Evolutionary conservation across 805 yeast genomes (phyloP), one percentile per base, ranked within the genome.

Genomic region (Kluyveromyces wickerhamii): DNA sequence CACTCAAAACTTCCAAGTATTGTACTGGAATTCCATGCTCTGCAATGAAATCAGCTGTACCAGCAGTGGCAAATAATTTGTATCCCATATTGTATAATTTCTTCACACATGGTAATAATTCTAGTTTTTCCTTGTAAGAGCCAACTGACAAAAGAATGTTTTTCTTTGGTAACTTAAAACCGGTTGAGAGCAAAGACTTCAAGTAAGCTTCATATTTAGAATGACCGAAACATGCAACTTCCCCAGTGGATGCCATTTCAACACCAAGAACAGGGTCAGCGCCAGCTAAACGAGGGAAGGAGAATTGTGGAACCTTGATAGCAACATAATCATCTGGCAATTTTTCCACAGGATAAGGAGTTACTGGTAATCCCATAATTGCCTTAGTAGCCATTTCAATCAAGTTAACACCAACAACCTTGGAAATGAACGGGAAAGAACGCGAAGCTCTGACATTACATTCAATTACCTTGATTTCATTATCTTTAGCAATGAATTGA

Each of bases 391-490:
- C 97, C 81, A 89, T 77, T 63, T 88, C 97, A 64, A 89, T 89
- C 67, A 89, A 72, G 62, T 89, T 94, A 39, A 89, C 87, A 45
- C 96, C 96, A 45, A 87, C 87, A 52, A 87, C 96, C 77, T 89
- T 89, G 34, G 97, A 89, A 47, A 88, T 86, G 66, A 92, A 89
- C 64, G 98, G 98, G 85, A 86, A 88, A 12, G 97, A 89, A 62
- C 98, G 83, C n/a, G 97, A 89, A 23, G 98, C 98, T 67, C 98
- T 83, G 39, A 89, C 95, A 57, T 89, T 89, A 74, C 98, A 89
- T 67, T 89, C 98, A 57, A 89, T 89, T 36, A 89, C 98, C 76
- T 92, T 92, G 62, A 89, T 86, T 51, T 86, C 95, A 51, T 85
- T 83, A 62, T 88, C 87, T 67, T 87, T 84, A 41, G 96, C 95